Base-by-base conservation (phyloP, 2,329 filamentous ascomycete species). In the Alternaria arborescens region DNA sequence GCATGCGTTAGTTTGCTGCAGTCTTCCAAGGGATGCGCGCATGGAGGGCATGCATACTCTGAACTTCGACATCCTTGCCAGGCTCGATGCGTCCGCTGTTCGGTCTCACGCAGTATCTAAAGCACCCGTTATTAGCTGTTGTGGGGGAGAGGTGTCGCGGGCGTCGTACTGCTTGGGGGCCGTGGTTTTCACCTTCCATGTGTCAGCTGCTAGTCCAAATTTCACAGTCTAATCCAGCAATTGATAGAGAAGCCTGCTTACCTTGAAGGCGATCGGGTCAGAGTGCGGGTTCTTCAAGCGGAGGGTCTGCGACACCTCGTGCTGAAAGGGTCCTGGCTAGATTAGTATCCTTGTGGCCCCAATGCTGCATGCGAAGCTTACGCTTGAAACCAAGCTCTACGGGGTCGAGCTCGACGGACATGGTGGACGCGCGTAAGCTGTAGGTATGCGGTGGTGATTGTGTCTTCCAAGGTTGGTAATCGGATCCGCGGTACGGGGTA, bases 41-140 rank as follows among this genome's bases (percentile, higher is more conserved):
- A 58, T 52, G 24, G 61, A 41, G 50, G 51, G 20, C 34, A 55
- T 55, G 58, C 86, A 71, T 85, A 97, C 94, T 94, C 79, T 94
- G 90, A 67, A 99, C 94, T 80, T 97, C 93, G 69, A 99, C 94
- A 79, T 91, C 87, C 79, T 91, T 88, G 71, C 93, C 92, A 40
- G 94, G 89, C 78, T 97, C 94, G 79, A 99, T 95, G 78, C 94
- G 91, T 73, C 95, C 95, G 53, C 94, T 97, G 84, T 99, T 98
- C 58, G 95, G 94, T 74, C 95, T 90, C 60, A 98, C 94, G 80
- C 95, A 98, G 83, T 99, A 99, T 85, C 94, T 97, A 74, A 61
- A 75, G 60, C 56, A 65, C 50, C 58, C 42, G 63, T 60, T 55
- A 67, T 69, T 62, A 73, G 66, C 57, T 34, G 60, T 38, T 47